Percentiles rank a stretch among this genome's conserved stretches.
phyloP scores from a whole-genome alignment of 768 basidiomycete genomes.

The Thelephora ganbajun region DNA sequence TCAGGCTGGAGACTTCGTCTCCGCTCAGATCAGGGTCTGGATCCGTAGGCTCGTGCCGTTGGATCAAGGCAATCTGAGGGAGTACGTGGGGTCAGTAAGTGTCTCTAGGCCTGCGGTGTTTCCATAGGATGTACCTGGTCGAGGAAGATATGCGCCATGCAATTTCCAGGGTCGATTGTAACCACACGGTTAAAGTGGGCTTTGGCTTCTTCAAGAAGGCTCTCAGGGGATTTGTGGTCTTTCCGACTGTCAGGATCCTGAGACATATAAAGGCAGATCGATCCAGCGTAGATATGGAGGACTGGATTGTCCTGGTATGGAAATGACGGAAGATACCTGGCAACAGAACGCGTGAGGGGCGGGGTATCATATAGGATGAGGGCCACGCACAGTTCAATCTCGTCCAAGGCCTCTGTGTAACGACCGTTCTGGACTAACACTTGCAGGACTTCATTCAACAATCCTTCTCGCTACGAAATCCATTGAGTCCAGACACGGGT shows the following conservation, averaged over 20 bases:
- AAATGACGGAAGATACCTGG: conserved; percentile 74
- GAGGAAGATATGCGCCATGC: conserved; percentile 38
- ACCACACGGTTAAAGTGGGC: conserved; percentile 53
- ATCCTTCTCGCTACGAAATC: conserved; percentile 44
- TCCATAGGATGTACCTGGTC: conserved; percentile 26
- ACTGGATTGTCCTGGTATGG: conserved; percentile 76
- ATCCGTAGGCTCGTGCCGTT: too few relatives aligned
- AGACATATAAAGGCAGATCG: conserved; percentile 53
- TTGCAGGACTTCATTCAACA: conserved; percentile 65
- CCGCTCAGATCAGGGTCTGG: too few relatives aligned
- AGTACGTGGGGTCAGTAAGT: too few relatives aligned
- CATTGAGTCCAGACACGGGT: neutral
- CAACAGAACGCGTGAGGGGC: conserved; percentile 1
- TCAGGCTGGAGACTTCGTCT: too few relatives aligned
- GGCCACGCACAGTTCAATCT: conserved; percentile 63
- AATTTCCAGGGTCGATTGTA: conserved; percentile 42
- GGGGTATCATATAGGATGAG: neutral
- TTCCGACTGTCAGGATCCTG: conserved; percentile 18
- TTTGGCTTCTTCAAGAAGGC: conserved; percentile 38
- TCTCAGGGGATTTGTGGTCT: neutral
- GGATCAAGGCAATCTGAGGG: too few relatives aligned
- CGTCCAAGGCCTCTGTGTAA: conserved; percentile 64
- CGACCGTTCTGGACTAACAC: conserved; percentile 43
- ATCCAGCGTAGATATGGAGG: conserved; percentile 73
- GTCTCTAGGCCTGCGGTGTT: too few relatives aligned